A percentile compares a stretch with the other conserved stretches of the same genome.
These are phyloP conservation scores for Murraya paniculata DNA, from an alignment of 345 rosid species.

Conservation along the genomic window DNA sequence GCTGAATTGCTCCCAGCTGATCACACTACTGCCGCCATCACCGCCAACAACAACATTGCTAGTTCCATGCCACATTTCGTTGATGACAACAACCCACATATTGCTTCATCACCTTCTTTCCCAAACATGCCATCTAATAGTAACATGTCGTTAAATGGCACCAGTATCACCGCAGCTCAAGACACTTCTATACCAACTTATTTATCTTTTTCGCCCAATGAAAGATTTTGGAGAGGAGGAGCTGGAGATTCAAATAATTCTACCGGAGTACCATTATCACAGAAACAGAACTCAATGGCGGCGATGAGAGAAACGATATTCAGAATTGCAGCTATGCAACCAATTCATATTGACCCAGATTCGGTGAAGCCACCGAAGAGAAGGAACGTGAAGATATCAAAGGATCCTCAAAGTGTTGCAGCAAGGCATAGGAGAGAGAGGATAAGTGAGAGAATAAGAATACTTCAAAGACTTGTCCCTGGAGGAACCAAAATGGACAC, in stretches of 20 bases:
- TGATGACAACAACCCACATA: conserved; percentile 18
- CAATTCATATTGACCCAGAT: conserved; percentile 66
- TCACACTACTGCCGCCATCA: conserved; percentile 12
- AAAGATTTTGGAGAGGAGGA: conserved; percentile 19
- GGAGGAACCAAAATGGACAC: conserved; percentile 86
- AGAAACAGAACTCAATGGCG: conserved; percentile 47
- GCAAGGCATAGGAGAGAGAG: conserved; percentile 66
- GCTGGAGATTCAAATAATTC: conserved; percentile 19
- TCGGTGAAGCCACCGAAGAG: conserved; percentile 62
- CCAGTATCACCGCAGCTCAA: conserved; percentile 13
- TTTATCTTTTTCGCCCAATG: conserved; percentile 1
- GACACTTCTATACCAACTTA: conserved; percentile 8
- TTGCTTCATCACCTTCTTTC: conserved; percentile 7
- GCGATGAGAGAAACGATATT: conserved; percentile 80
- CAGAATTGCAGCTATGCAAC: conserved; percentile 71
- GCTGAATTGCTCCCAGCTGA: conserved; percentile 18
- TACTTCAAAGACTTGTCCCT: conserved; percentile 67
- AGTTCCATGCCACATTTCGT: conserved; percentile 19
- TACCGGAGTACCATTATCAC: conserved; percentile 17
- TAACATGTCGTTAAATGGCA: conserved; percentile 13
- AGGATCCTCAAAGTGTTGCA: conserved; percentile 74
- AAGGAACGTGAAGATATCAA: conserved; percentile 64
- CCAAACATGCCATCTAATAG: conserved; percentile 10
- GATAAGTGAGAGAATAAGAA: conserved; percentile 66
- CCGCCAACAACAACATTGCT: background rate